phyloP scores from a whole-genome alignment of 176 grass and related monocot genomes.

The Lolium perenne region DNA sequence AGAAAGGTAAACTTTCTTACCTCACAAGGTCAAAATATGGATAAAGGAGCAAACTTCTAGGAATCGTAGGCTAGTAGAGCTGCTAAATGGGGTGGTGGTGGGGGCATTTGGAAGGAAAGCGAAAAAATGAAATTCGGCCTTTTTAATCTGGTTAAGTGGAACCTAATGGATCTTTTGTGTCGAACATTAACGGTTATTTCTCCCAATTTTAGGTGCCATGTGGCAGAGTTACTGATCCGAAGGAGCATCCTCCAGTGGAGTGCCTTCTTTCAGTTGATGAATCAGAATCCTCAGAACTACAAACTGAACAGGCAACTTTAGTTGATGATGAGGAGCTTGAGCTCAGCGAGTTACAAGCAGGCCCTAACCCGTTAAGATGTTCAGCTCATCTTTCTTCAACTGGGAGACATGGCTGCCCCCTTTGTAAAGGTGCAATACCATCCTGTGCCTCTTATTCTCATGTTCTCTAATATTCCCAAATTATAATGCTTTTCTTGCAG shows the following conservation, averaged over 20 bases:
- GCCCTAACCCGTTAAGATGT: constrained; percentile 90
- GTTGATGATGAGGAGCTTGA: constrained; percentile 97
- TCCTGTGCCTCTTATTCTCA: background rate
- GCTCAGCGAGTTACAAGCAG: constrained; percentile 86
- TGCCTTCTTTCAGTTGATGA: constrained; percentile 83
- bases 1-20: constrained; percentile 63
- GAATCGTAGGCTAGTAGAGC: constrained; percentile 16
- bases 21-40: background rate
- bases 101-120: constrained; percentile 25
- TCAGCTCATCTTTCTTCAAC: constrained; percentile 92
- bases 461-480: constrained; percentile 27
- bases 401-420: constrained; percentile 80
- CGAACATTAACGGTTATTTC: background rate
- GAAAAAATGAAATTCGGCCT: background rate
- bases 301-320: constrained; percentile 50
- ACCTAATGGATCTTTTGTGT: background rate
- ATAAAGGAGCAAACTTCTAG: constrained; percentile 4
- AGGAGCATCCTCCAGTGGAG: constrained; percentile 53
- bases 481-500: constrained; percentile 51
- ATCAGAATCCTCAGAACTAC: constrained; percentile 57
- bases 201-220: constrained; percentile 57
- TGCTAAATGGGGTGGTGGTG: background rate
- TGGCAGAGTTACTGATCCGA: constrained; percentile 51
- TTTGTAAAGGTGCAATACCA: constrained; percentile 80
- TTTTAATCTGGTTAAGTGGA: constrained; percentile 2